Percentiles rank a stretch among this genome's conserved stretches.
These are phyloP conservation scores for Trichomonas tenax DNA, from an alignment of 208 protist genomes.

Conservation along the genomic window DNA sequence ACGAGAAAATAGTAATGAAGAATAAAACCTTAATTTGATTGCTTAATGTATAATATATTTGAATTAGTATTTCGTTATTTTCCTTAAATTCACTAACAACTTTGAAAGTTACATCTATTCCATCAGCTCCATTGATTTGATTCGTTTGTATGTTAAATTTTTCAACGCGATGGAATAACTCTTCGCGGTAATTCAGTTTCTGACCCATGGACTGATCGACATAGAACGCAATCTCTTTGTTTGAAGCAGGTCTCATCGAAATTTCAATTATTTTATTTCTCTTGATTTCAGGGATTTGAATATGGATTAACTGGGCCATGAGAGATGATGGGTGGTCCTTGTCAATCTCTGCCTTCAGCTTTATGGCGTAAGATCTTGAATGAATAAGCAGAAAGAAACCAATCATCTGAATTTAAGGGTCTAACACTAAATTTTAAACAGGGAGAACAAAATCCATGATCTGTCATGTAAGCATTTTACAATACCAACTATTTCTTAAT, in stretches of 20 bases:
- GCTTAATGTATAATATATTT: not conserved
- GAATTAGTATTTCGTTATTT: not conserved
- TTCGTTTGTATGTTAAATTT: not conserved
- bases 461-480: too few relatives aligned
- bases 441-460: too few relatives aligned
- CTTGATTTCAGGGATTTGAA: not conserved
- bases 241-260: not conserved
- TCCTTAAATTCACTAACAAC: not conserved
- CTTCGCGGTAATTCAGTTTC: not conserved
- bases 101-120: not conserved
- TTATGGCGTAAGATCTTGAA: not conserved
- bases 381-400: not conserved
- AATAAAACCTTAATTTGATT: not conserved
- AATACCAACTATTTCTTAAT: too few relatives aligned
- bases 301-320: not conserved
- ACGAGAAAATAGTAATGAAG: not conserved
- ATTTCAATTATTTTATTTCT: not conserved
- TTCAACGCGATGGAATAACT: not conserved
- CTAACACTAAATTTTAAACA: too few relatives aligned
- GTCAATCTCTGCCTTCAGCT: not conserved
- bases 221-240: not conserved
- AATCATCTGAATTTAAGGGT: not conserved
- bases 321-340: not conserved
- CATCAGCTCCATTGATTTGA: not conserved
- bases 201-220: not conserved